Conservation (phyloP, 768 basidiomycete species). For the Gyrodon lividus region DNA sequence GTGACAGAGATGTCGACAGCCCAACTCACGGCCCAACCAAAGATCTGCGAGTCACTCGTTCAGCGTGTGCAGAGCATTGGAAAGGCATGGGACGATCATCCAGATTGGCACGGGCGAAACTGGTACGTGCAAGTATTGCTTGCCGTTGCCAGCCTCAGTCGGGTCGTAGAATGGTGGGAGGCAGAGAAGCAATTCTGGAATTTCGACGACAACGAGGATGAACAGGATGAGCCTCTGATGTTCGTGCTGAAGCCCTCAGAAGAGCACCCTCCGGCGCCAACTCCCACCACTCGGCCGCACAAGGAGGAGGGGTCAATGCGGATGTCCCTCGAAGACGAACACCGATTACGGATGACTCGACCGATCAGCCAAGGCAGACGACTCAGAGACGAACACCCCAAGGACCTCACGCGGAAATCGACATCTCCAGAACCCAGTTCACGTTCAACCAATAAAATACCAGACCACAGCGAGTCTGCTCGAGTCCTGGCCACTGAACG, state of each 20-base stretch:
- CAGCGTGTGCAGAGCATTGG: conserved; percentile 90
- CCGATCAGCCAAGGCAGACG: conserved; percentile 52
- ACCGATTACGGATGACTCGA: conserved; percentile 46
- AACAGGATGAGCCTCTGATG: conserved; percentile 85
- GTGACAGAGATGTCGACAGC: conserved; percentile 86
- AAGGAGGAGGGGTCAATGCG: conserved; percentile 38
- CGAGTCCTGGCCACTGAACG: conserved; percentile 88
- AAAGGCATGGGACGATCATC: conserved; percentile 95
- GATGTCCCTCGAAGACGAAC: conserved; percentile 32
- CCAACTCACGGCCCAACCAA: conserved; percentile 82
- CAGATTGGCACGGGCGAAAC: conserved; percentile 95
- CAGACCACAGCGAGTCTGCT: conserved; percentile 68
- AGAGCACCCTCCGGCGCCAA: conserved; percentile 45
- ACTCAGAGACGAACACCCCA: conserved; percentile 58
- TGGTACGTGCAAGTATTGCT: conserved; percentile 98
- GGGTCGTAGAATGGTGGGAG: conserved; percentile 99
- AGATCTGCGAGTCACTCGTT: conserved; percentile 82
- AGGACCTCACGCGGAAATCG: conserved; percentile 41
- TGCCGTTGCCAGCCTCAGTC: conserved; percentile 91
- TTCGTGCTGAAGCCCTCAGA: conserved; percentile 92
- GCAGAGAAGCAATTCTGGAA: conserved; percentile 99
- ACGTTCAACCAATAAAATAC: conserved; percentile 44
- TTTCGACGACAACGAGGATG: conserved; percentile 89
- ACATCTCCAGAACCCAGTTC: conserved; percentile 36
- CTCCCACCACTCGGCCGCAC: conserved; percentile 38